A percentile compares a stretch with the other conserved stretches of the same genome.
Conservation (phyloP, 192 early-diverging fungal species). For the Spinellus fusiger region DNA sequence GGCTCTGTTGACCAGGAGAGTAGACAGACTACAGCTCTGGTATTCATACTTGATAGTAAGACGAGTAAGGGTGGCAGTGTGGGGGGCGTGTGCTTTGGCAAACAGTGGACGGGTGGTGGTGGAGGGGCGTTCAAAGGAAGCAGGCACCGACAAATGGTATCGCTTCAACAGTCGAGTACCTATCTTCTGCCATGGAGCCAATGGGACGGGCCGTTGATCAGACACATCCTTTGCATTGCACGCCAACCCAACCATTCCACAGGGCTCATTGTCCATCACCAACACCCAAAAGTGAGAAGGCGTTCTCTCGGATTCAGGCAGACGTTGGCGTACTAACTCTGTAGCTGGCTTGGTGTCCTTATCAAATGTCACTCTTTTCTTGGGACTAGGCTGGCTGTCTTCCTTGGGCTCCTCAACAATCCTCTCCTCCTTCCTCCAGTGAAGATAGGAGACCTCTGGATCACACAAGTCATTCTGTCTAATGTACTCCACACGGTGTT, state of each 20-base stretch:
- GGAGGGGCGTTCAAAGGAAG: not conserved
- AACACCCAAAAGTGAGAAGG: conserved; percentile 34
- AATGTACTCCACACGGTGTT: conserved; percentile 17
- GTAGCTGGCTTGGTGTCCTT: conserved; percentile 19
- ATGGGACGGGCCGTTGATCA: not conserved
- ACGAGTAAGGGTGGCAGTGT: conserved; percentile 16
- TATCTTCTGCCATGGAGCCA: conserved; percentile 11
- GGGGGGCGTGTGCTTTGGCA: not conserved
- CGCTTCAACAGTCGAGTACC: not conserved
- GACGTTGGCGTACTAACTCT: conserved; percentile 5
- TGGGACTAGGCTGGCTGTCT: conserved; percentile 9
- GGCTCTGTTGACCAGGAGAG: conserved; percentile 21
- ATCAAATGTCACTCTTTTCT: conserved; percentile 18
- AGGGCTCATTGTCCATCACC: conserved; percentile 6
- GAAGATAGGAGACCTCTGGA: conserved; percentile 27
- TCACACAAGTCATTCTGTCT: conserved; percentile 27
- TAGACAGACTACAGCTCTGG: conserved; percentile 24
- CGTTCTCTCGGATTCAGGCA: not conserved
- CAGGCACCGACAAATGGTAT: conserved; percentile 6
- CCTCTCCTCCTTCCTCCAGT: conserved; percentile 17
- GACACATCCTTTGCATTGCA: not conserved
- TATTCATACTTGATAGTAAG: conserved; percentile 13
- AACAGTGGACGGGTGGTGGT: not conserved
- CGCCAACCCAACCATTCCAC: conserved; percentile 30
- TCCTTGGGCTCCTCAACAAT: conserved; percentile 15